Percentiles rank a stretch among this genome's conserved stretches.
Conservation (phyloP, 345 rosid genomes). For the Trapa incisa region DNA sequence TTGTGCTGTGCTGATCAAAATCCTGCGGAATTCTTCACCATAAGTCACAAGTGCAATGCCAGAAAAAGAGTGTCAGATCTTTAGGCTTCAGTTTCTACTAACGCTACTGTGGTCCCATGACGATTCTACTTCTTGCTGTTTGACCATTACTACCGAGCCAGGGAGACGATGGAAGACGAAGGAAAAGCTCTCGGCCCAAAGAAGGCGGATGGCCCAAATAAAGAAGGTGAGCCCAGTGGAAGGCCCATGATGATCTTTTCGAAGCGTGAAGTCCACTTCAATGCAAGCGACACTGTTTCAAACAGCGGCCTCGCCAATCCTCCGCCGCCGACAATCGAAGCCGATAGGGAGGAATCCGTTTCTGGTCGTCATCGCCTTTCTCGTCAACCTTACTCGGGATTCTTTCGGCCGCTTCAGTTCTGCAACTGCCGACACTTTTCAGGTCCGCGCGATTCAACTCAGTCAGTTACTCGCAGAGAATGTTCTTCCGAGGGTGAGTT, state of each 20-base stretch:
- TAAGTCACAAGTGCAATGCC: too few species aligned
- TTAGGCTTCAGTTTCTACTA: not conserved
- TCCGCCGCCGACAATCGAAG: not conserved
- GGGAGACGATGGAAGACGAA: not conserved
- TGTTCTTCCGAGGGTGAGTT: not conserved
- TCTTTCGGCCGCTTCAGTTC: not conserved
- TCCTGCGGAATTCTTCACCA: too few species aligned
- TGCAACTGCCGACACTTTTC: not conserved
- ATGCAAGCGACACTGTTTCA: not conserved
- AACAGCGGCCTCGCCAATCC: not conserved
- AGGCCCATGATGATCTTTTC: too few species aligned
- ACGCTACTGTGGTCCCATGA: not conserved
- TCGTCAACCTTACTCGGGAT: not conserved
- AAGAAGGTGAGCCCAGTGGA: too few species aligned
- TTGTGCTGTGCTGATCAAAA: too few species aligned
- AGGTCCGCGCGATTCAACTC: not conserved
- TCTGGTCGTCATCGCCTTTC: not conserved
- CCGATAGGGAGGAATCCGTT: not conserved
- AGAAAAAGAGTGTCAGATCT: too few species aligned
- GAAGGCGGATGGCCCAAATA: too few species aligned
- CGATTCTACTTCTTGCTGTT: not conserved
- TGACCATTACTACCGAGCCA: not conserved
- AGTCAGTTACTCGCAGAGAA: not conserved
- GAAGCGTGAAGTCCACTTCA: too few species aligned
- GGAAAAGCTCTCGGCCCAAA: too few species aligned